These are phyloP conservation scores for Nymphaea colorata DNA, from an alignment of 164 flowering plant species.

Conservation along the genomic window DNA sequence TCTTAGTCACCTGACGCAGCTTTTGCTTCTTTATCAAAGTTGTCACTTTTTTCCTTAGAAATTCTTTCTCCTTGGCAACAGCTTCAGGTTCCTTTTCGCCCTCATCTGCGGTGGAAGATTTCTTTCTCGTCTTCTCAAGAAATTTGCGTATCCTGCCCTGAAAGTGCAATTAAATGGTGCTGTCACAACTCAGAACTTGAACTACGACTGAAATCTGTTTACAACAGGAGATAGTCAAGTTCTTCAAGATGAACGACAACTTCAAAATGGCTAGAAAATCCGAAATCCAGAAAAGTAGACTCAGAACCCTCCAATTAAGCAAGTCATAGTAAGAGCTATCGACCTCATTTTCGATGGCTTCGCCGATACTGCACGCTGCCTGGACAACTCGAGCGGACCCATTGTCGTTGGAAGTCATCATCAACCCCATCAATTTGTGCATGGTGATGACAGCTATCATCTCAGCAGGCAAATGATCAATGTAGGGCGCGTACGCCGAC, in stretches of 20 bases:
- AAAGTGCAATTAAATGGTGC: background rate
- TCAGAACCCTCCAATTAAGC: too few species aligned
- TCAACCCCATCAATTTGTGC: conserved; percentile 81
- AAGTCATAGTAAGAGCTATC: conserved; percentile 5
- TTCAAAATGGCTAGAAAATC: too few species aligned
- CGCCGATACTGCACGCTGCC: conserved; percentile 73
- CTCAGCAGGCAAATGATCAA: conserved; percentile 71
- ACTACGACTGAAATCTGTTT: background rate
- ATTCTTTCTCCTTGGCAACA: conserved; percentile 29
- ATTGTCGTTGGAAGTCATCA: conserved; percentile 66
- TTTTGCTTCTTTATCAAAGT: conserved; percentile 67
- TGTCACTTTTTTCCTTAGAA: conserved; percentile 42
- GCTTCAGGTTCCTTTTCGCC: conserved; percentile 18
- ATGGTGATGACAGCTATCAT: conserved; percentile 92
- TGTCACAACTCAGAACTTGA: background rate
- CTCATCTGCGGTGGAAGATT: conserved; percentile 13
- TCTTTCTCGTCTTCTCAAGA: conserved; percentile 58
- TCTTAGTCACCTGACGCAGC: conserved; percentile 33
- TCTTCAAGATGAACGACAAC: too few species aligned
- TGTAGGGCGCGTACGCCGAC: conserved; percentile 34
- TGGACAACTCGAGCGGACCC: conserved; percentile 67
- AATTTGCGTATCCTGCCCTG: conserved; percentile 71
- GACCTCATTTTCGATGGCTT: conserved; percentile 96
- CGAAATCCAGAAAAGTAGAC: too few species aligned
- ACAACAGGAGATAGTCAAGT: too few species aligned